Evolutionary conservation across 805 yeast species (phyloP).

Genomic region (Kazachstania kunashirensis): DNA sequence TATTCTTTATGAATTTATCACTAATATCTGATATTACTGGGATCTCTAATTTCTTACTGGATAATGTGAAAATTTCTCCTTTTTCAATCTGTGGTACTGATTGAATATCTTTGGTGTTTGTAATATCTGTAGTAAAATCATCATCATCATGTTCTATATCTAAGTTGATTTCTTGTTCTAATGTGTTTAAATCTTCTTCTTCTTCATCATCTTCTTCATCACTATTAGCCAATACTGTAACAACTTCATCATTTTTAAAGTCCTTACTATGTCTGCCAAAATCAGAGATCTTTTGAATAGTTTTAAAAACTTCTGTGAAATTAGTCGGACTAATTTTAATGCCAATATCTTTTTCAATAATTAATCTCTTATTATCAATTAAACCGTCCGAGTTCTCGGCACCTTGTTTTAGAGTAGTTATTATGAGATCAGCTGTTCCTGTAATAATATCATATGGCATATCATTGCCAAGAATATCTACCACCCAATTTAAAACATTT

Average conservation of each 20-base stretch:
- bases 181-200: slow-evolving; percentile 4
- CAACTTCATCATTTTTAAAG: slow-evolving; percentile 31
- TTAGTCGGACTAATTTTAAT: slow-evolving; percentile 26
- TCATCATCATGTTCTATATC: slow-evolving; percentile 26
- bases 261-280: slow-evolving; percentile 24
- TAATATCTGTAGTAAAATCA: slow-evolving; percentile 2
- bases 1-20: slow-evolving; percentile 46
- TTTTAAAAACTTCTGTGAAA: slow-evolving; percentile 36
- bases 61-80: slow-evolving; percentile 8
- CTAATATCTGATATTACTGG: slow-evolving; percentile 34
- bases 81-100: slow-evolving; percentile 9
- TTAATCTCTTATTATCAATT: slow-evolving; percentile 35
- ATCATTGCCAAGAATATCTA: slow-evolving; percentile 50
- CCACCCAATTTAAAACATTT: slow-evolving; percentile 50
- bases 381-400: slow-evolving; percentile 11
- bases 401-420: slow-evolving; percentile 14
- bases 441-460: slow-evolving; percentile 63
- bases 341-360: slow-evolving; percentile 39
- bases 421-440: slow-evolving; percentile 22
- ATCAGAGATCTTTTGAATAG: slow-evolving; percentile 44
- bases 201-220: slow-evolving; percentile 32
- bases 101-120: background rate
- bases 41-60: background rate
- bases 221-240: slow-evolving; percentile 38
- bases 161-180: slow-evolving; percentile 16